These are phyloP conservation scores for Dothidotthia symphoricarpi DNA, from an alignment of 2,329 filamentous ascomycete species.

Conservation along the genomic window DNA sequence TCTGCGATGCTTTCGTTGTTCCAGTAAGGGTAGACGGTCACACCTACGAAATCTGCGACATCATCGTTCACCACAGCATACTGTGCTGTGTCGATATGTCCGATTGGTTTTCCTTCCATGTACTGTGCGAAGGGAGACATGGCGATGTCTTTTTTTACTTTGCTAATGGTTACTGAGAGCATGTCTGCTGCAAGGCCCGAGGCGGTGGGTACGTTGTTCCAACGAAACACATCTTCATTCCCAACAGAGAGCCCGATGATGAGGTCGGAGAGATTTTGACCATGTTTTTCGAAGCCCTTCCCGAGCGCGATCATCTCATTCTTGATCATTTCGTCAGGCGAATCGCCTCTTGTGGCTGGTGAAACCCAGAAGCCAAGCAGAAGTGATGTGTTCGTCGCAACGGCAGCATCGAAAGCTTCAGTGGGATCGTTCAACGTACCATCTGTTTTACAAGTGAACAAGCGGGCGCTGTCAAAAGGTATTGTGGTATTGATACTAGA, in stretches of 20 bases:
- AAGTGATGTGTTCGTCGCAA: slow-evolving; percentile 33
- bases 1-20: slow-evolving; percentile 30
- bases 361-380: slow-evolving; percentile 36
- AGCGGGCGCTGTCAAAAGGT: slow-evolving; percentile 65
- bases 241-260: slow-evolving; percentile 39
- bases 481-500: slow-evolving; percentile 39
- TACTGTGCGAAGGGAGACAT: slow-evolving; percentile 56
- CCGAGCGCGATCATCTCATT: slow-evolving; percentile 33
- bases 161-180: slow-evolving; percentile 56
- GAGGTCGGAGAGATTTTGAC: slow-evolving; percentile 52
- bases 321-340: slow-evolving; percentile 34
- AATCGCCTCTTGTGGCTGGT: slow-evolving; percentile 33
- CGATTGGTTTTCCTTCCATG: slow-evolving; percentile 43
- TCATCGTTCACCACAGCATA: slow-evolving; percentile 24
- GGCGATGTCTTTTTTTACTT: slow-evolving; percentile 48
- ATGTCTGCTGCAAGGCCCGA: slow-evolving; percentile 62
- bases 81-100: slow-evolving; percentile 35
- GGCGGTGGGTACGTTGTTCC: slow-evolving; percentile 45
- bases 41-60: slow-evolving; percentile 33
- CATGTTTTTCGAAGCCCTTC: slow-evolving; percentile 33
- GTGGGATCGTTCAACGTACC: slow-evolving; percentile 56
- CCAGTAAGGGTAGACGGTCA: slow-evolving; percentile 39
- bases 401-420: slow-evolving; percentile 42
- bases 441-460: slow-evolving; percentile 63
- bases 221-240: slow-evolving; percentile 60